These are phyloP conservation scores for Ascochyta lentis DNA, from an alignment of 2,329 filamentous ascomycete genomes.

Conservation along the genomic window DNA sequence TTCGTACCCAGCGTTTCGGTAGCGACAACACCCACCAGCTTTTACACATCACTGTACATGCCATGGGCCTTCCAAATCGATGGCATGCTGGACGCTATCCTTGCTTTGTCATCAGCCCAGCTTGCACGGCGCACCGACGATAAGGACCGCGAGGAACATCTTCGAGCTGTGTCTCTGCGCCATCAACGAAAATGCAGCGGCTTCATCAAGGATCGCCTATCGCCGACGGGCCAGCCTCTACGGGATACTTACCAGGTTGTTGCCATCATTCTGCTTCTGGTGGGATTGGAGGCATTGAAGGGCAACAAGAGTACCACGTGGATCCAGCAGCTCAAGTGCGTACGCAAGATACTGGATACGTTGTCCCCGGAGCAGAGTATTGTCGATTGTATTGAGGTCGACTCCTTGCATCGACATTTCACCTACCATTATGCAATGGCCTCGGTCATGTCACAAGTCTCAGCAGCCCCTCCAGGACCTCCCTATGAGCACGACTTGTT, in stretches of 20 bases:
- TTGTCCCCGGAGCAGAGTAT: conserved; percentile 33
- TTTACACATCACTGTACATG: conserved; percentile 46
- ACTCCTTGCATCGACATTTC: conserved; percentile 45
- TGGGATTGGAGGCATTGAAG: conserved; percentile 46
- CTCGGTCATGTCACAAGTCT: conserved; percentile 43
- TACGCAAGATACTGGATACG: conserved; percentile 38
- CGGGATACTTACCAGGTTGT: conserved; percentile 44
- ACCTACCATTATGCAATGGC: conserved; percentile 48
- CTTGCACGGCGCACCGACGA: conserved; percentile 39
- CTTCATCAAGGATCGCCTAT: conserved; percentile 41
- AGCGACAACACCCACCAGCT: conserved; percentile 43
- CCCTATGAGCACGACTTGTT: conserved; percentile 30
- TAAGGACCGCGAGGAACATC: conserved; percentile 37
- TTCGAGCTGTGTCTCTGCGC: conserved; percentile 37
- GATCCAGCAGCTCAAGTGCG: conserved; percentile 46
- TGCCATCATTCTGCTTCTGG: conserved; percentile 42
- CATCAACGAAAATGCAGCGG: conserved; percentile 44
- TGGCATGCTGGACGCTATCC: conserved; percentile 45
- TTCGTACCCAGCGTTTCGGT: conserved; percentile 48
- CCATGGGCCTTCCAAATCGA: conserved; percentile 46
- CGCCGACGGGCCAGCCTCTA: conserved; percentile 31
- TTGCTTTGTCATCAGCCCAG: conserved; percentile 46
- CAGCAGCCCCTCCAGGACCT: conserved; percentile 21
- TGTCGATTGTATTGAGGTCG: conserved; percentile 39
- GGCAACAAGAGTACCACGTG: conserved; percentile 43